Conservation (phyloP, 1,284 basidiomycete species). For the Tremellales sp. region DNA sequence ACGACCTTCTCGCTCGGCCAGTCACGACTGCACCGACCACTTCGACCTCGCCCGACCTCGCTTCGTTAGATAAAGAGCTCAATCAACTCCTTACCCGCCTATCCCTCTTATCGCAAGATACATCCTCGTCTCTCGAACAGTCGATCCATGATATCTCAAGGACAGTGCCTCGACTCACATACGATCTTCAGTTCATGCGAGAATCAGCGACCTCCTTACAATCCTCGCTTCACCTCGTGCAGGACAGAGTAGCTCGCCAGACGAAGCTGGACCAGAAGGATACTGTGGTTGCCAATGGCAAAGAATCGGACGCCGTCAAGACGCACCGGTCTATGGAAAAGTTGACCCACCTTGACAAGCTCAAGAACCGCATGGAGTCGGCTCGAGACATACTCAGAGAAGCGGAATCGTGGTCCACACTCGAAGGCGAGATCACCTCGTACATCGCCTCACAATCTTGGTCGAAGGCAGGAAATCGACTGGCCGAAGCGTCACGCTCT, state of each 20-base stretch:
- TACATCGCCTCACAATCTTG: slow-evolving; percentile 64
- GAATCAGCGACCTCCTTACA: slow-evolving; percentile 77
- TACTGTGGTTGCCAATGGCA: not conserved
- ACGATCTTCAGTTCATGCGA: slow-evolving; percentile 92
- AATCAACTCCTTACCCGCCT: slow-evolving; percentile 67
- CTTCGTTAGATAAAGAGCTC: slow-evolving; percentile 67
- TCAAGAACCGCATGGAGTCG: slow-evolving; percentile 79
- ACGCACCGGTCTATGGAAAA: slow-evolving; percentile 56
- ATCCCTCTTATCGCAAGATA: slow-evolving; percentile 80
- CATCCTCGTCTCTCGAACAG: slow-evolving; percentile 74
- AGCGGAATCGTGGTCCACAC: slow-evolving; percentile 88
- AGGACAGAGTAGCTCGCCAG: slow-evolving; percentile 49
- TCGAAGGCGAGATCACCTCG: slow-evolving; percentile 82
- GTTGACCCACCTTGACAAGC: slow-evolving; percentile 70
- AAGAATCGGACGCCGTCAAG: slow-evolving; percentile 23
- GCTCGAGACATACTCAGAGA: slow-evolving; percentile 79
- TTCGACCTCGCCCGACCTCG: slow-evolving; percentile 52
- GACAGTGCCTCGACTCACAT: slow-evolving; percentile 77
- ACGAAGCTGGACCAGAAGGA: slow-evolving; percentile 7
- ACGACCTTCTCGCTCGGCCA: slow-evolving; percentile 30
- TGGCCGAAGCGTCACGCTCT: slow-evolving; percentile 78
- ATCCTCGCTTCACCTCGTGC: slow-evolving; percentile 58
- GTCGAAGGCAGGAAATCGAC: slow-evolving; percentile 76
- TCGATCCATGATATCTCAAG: slow-evolving; percentile 85
- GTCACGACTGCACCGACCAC: slow-evolving; percentile 13